Evolutionary conservation across 129 eudicot species (phyloP).

Genomic region (Daucus carota): DH1_v3.0 NC_030381.2:46289501-46290000

Average conservation of each 20-base stretch:
- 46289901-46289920: too few relatives aligned
- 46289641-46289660: slow-evolving; percentile 1
- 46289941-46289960: too few relatives aligned
- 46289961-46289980: too few relatives aligned
- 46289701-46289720: not conserved
- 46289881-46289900: too few relatives aligned
- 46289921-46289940: too few relatives aligned
- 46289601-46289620: not conserved
- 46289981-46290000: too few relatives aligned
- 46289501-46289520: not conserved
- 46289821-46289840: too few relatives aligned
- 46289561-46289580: not conserved
- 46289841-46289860: too few relatives aligned
- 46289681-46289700: not conserved
- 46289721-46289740: not conserved
- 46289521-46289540: not conserved
- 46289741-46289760: not conserved
- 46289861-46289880: too few relatives aligned
- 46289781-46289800: not conserved
- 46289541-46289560: too few relatives aligned
- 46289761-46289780: not conserved
- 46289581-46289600: not conserved
- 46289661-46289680: not conserved
- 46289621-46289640: not conserved
- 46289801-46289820: too few relatives aligned